These are phyloP conservation scores for Arthrobotrys musiformis DNA, from an alignment of 2,329 filamentous ascomycete species.

Conservation along the genomic window DNA sequence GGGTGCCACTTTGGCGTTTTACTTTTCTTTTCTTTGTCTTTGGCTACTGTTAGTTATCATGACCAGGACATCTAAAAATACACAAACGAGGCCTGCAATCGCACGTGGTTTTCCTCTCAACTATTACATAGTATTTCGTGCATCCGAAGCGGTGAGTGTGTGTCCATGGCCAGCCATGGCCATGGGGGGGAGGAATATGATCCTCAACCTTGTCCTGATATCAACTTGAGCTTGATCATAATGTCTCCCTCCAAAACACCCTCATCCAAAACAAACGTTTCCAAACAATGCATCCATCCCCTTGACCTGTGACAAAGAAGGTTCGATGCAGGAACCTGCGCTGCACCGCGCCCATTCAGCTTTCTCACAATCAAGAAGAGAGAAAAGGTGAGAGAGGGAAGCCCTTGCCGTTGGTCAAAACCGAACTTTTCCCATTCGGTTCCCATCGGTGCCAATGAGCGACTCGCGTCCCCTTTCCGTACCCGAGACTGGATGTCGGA, in stretches of 20 bases:
- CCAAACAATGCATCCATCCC: conserved; percentile 5
- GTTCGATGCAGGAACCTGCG: conserved; percentile 41
- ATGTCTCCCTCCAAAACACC: conserved; percentile 27
- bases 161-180: too few relatives aligned
- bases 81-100: not conserved
- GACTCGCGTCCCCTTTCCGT: conserved; percentile 25
- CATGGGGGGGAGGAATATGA: too few relatives aligned
- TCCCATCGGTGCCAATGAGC: conserved; percentile 10
- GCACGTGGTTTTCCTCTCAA: conserved; percentile 39
- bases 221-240: too few relatives aligned
- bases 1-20: conserved; percentile 1
- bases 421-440: conserved; percentile 19
- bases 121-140: conserved; percentile 43
- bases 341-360: conserved; percentile 8
- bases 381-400: not conserved
- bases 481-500: conserved; percentile 14
- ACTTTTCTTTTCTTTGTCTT: too few relatives aligned
- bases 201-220: conserved; percentile 31
- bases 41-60: too few relatives aligned
- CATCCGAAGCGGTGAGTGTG: conserved; percentile 33
- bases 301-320: conserved; percentile 2
- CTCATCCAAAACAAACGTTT: conserved; percentile 23
- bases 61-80: conserved; percentile 56
- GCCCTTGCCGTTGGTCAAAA: conserved; percentile 23
- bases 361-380: conserved; percentile 3